A percentile compares a stretch with the other conserved stretches of the same genome.
Evolutionary conservation across 345 rosid genomes (phyloP).

Genomic region (Luvunga scandens): DNA sequence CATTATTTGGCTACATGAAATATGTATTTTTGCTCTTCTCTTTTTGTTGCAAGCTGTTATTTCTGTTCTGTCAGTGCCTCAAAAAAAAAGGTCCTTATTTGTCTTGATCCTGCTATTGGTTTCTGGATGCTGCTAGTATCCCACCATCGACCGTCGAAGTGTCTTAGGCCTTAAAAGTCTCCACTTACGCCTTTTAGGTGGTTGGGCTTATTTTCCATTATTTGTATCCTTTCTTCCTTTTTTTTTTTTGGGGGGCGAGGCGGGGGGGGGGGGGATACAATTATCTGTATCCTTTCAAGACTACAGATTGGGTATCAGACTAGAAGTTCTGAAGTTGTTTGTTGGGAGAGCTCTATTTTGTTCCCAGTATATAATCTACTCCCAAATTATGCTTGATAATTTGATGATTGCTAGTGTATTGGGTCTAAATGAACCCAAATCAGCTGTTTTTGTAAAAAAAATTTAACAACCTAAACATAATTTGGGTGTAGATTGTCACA

Average conservation of each 20-base stretch:
- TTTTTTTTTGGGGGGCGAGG: too few species aligned
- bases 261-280: too few species aligned
- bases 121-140: background rate
- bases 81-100: background rate
- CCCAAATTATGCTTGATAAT: background rate
- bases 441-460: background rate
- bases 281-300: background rate
- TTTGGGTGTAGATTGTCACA: background rate
- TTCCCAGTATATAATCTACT: background rate
- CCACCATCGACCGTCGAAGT: background rate
- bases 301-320: background rate
- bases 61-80: background rate
- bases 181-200: background rate
- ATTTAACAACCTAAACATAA: background rate
- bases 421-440: background rate
- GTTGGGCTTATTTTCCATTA: background rate
- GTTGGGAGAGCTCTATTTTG: background rate
- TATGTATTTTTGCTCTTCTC: background rate
- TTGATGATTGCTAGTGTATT: background rate
- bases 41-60: background rate
- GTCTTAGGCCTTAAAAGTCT: background rate
- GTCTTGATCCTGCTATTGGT: background rate
- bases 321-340: background rate
- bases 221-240: background rate
- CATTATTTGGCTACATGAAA: background rate